Conservation (phyloP, 805 yeast genomes). For the Yarrowia bubula region DNA sequence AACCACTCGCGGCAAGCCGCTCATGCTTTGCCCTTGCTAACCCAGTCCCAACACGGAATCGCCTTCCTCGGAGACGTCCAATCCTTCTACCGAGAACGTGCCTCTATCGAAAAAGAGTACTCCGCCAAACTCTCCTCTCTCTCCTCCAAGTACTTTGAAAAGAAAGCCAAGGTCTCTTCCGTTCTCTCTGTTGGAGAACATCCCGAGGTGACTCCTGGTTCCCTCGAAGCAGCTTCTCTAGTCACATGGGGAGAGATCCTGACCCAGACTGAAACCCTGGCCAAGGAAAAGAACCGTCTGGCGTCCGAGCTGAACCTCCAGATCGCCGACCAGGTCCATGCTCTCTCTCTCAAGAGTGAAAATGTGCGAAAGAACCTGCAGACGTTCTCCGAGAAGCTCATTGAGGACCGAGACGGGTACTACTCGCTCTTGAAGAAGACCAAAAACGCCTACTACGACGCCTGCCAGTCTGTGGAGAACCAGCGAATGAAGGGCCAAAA, state of each 20-base stretch:
- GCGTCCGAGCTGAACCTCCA: conserved; percentile 58
- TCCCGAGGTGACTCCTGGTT: conserved; percentile 92
- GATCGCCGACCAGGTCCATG: conserved; percentile 59
- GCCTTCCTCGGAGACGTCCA: conserved; percentile 78
- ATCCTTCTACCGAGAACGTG: conserved; percentile 78
- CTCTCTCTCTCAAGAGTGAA: conserved; percentile 53
- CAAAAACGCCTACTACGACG: conserved; percentile 74
- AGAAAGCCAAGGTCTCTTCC: conserved; percentile 68
- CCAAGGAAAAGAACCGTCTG: conserved; percentile 62
- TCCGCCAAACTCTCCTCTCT: conserved; percentile 62
- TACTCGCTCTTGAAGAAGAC: conserved; percentile 60
- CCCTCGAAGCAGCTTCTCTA: conserved; percentile 80
- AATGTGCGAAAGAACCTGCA: conserved; percentile 56
- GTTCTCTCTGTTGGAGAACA: conserved; percentile 81
- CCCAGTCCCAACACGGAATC: conserved; percentile 47
- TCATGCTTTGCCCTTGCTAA: not conserved
- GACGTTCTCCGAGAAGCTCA: conserved; percentile 57
- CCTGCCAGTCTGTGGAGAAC: conserved; percentile 76
- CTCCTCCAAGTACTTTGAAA: conserved; percentile 66
- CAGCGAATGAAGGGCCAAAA: conserved; percentile 74
- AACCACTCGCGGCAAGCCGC: not conserved
- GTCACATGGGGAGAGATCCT: conserved; percentile 90
- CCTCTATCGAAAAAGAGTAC: conserved; percentile 80
- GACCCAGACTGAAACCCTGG: conserved; percentile 75
- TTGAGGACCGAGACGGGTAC: conserved; percentile 46